A percentile compares a stretch with the other conserved stretches of the same genome.
These are phyloP conservation scores for Paracorniculantispora psalliotae DNA, from an alignment of 2,329 filamentous ascomycete species.

Conservation along the genomic window DNA sequence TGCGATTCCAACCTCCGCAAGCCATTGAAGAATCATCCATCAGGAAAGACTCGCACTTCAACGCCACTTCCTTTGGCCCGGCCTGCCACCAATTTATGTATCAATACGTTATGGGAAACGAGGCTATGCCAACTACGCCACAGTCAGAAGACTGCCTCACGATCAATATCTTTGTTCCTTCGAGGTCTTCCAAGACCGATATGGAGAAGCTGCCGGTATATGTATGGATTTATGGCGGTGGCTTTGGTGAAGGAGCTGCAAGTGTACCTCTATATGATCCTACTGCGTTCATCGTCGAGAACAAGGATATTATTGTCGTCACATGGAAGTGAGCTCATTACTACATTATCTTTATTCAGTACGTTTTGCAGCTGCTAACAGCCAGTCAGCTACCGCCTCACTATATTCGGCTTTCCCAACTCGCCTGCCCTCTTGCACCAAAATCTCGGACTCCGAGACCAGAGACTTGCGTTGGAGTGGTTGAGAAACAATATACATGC, in stretches of 20 bases:
- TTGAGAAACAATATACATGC: slow-evolving; percentile 16
- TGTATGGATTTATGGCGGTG: neutral
- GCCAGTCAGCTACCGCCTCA: too few relatives aligned
- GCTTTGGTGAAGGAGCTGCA: neutral
- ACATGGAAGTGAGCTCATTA: neutral
- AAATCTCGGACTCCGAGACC: slow-evolving; percentile 18
- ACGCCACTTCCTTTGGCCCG: neutral
- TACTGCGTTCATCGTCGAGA: neutral
- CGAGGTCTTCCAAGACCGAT: neutral
- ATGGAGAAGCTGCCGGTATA: neutral
- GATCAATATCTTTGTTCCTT: neutral
- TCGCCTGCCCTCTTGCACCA: slow-evolving; percentile 14
- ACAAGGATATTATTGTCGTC: neutral
- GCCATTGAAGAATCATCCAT: neutral
- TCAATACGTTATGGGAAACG: neutral
- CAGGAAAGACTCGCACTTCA: neutral
- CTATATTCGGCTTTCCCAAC: slow-evolving; percentile 15
- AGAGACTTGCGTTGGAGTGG: slow-evolving; percentile 18
- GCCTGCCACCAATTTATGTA: neutral
- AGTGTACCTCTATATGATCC: neutral
- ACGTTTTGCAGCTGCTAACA: too few relatives aligned
- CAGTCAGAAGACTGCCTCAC: neutral
- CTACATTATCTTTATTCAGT: too few relatives aligned
- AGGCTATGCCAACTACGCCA: neutral
- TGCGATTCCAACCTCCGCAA: neutral